Evolutionary conservation across 2,329 filamentous ascomycete genomes (phyloP).

Genomic region (Neofusicoccum ribis): DNA sequence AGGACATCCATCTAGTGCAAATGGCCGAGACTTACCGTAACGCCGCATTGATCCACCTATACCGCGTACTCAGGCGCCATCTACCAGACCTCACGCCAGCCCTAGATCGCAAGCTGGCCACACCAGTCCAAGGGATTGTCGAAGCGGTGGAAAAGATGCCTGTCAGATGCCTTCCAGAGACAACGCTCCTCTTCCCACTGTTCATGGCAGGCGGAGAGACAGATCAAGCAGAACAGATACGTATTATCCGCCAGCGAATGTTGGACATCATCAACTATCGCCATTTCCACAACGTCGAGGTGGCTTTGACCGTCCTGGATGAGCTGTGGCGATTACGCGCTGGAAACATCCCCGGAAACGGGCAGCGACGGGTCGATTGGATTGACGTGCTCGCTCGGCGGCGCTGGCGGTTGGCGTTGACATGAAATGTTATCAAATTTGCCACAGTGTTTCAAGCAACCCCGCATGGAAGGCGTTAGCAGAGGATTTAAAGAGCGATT

Average conservation of each 20-base stretch:
- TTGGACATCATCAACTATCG: constrained; percentile 17
- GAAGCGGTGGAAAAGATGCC: constrained; percentile 19
- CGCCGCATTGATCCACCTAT: constrained; percentile 18
- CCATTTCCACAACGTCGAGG: constrained; percentile 20
- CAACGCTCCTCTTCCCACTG: constrained; percentile 13
- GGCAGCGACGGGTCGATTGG: constrained; percentile 11
- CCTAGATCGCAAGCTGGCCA: constrained; percentile 14
- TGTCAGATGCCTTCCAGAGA: constrained; percentile 17
- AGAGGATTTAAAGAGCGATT: background rate
- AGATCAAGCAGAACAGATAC: constrained; percentile 4
- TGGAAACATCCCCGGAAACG: background rate
- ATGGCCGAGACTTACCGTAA: constrained; percentile 19
- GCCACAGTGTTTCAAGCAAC: background rate
- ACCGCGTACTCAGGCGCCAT: constrained; percentile 14
- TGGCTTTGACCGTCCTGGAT: constrained; percentile 16
- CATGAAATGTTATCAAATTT: background rate
- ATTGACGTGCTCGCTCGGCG: constrained; percentile 18
- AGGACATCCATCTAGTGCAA: constrained; percentile 11
- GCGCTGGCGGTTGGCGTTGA: constrained; percentile 15
- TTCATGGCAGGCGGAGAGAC: constrained; percentile 20
- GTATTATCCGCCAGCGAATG: constrained; percentile 17
- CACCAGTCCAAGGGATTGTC: constrained; percentile 12
- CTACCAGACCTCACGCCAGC: constrained; percentile 13
- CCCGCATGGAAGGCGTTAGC: constrained; percentile 4
- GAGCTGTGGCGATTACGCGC: constrained; percentile 19